Base-by-base conservation (phyloP, 1,139 yeast species). In the Debaryomyces robertsiae region DNA sequence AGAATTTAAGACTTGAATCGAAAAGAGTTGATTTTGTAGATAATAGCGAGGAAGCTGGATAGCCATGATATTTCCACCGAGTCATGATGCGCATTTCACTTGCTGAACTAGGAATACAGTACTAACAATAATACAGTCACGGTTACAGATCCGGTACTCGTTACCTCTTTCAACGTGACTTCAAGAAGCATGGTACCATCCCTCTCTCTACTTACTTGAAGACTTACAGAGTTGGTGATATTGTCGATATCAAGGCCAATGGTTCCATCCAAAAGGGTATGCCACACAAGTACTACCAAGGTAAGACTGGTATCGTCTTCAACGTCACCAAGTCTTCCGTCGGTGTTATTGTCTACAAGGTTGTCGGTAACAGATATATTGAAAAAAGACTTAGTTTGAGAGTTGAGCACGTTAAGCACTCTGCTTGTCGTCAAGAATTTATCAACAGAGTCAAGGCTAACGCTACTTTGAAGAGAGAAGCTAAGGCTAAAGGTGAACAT, bases 61-160 rank as follows among this genome's bases (percentile, higher is more conserved):
- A 19, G 22, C 22, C 22, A 19, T 19, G 22, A 5, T 19, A 19
- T 6, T n/a, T n/a, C n/a, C 7, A 19, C 22, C 5, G 7, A 13
- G 10, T 15, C 25, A 33, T 33, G 30, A 33, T 33, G n/a, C 36
- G 30, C 11, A 11, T 25, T 14, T 18, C 27, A 27, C 11, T 4
- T 11, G 29, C 25, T 24, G 5, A 14, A 15, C n/a, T 14, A 10
- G 29, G 22, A 9, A 23, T 9, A n/a, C 2, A 25, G 31, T 45
- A 45, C 46, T 45, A 45, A 45, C 48, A 27, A 28, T 15, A 19
- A 10, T 38, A 19, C 39, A 45, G 48, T 78, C 97, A 89, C 82
- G 98, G 98, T 85, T 90, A 88, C 85, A 90, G 98, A 91, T 89
- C 97, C 68, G 95, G 98, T 83, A 93, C 98, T 81, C 95, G 98